Conservation (phyloP, 1,284 basidiomycete genomes). For the Ganoderma sinense region DNA sequence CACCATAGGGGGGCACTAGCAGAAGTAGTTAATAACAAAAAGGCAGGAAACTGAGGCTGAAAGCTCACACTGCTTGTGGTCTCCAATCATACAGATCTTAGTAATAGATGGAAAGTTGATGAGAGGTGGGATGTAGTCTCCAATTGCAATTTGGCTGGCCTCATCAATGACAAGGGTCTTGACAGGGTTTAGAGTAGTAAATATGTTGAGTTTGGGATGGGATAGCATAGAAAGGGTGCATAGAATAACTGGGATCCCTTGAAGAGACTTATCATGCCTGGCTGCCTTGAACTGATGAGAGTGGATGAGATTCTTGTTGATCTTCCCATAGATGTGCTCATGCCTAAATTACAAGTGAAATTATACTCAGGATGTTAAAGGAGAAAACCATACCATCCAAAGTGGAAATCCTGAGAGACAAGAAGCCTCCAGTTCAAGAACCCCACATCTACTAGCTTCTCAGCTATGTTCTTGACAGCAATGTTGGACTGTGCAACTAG, state of each 20-base stretch:
- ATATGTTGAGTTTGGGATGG: conserved; percentile 35
- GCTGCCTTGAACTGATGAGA: conserved; percentile 52
- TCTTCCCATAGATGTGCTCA: conserved; percentile 67
- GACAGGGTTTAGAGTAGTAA: conserved; percentile 45
- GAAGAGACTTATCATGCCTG: conserved; percentile 31
- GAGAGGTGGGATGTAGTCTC: conserved; percentile 64
- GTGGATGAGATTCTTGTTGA: conserved; percentile 55
- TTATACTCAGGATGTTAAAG: conserved; percentile 38
- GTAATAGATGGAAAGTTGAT: conserved; percentile 51
- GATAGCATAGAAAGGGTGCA: conserved; percentile 81
- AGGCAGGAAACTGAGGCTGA: background rate
- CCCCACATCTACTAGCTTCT: conserved; percentile 55
- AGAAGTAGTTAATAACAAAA: background rate
- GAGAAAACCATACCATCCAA: conserved; percentile 58
- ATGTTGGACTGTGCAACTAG: conserved; percentile 75
- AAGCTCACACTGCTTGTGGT: conserved; percentile 73
- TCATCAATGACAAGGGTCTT: conserved; percentile 51
- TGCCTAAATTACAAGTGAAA: conserved; percentile 56
- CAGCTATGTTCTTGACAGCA: conserved; percentile 76
- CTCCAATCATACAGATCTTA: conserved; percentile 78
- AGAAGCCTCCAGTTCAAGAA: conserved; percentile 61
- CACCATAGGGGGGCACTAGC: conserved; percentile 57
- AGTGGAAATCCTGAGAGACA: conserved; percentile 65
- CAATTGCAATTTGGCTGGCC: conserved; percentile 52
- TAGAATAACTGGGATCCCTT: conserved; percentile 62